Base-by-base conservation (phyloP, 192 early-diverging fungal species). In the Umbelopsis ramanniana region DNA sequence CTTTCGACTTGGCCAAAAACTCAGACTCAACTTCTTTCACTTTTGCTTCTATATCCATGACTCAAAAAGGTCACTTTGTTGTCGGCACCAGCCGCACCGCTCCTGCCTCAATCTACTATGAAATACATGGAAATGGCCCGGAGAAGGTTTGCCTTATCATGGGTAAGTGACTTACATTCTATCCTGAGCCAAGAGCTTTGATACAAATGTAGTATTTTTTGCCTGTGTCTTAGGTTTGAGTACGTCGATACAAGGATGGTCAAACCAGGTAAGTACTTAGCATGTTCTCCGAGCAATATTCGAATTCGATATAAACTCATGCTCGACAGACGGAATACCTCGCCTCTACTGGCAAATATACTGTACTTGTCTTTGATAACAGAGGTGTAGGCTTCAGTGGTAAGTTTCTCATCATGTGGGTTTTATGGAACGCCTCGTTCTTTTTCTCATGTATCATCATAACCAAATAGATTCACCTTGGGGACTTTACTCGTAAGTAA, bases 281-380 rank as follows among this genome's bases (percentile, higher is more conserved):
- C 3, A 11, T 23, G 7, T 35, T 6, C 46, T 46, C 29, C 29
- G 29, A 29, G 29, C 3, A 29, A 29, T 29, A 46, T 3, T 46
- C n/a, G n/a, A 29, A 37, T 6, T 66, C 0, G 15, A 22, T 35
- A 19, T 35, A 5, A 35, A 46, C 10, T 69, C 45, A 15, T 35
- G 37, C 15, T 26, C 52, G 47, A 67, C 86, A 94, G 81, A 85
- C 88, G 11, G 78, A 88, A 24, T 86, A 89, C 66, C 91, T 96
- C 75, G 84, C 87, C 4, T 57, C 76, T 19, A 87, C 84, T 23
- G 84, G 85, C 19, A 87, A 92, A 47, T 95, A 88, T 73, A 90
- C 89, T 3, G 82, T 90, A 6, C 85, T 91, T 26, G 85, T 94
- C 19, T 95, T 95, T 73, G 95, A 96, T 69, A 96, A 96, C 85